These are phyloP conservation scores for Vaccinium corymbosum DNA, from an alignment of 148 eudicot genomes.

Conservation along the genomic window DNA sequence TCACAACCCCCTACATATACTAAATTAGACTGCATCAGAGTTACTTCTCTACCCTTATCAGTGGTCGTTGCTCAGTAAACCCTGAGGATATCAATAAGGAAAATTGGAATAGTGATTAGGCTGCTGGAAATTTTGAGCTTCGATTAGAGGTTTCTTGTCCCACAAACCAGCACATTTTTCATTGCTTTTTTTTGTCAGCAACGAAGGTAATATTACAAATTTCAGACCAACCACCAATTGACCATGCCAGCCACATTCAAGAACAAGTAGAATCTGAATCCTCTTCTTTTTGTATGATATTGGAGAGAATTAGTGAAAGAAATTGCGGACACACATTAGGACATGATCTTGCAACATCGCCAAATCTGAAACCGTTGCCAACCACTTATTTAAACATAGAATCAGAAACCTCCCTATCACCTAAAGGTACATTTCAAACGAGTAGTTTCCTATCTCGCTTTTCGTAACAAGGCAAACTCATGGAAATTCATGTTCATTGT, in stretches of 20 bases:
- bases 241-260: not conserved
- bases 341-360: not conserved
- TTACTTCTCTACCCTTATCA: no score
- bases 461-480: not conserved
- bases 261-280: not conserved
- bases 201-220: not conserved
- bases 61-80: not conserved
- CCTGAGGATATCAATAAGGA: conserved; percentile 1
- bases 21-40: no score
- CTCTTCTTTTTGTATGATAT: not conserved
- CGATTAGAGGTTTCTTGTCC: no score
- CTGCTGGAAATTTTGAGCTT: not conserved
- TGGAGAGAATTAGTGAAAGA: not conserved
- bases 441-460: not conserved
- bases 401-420: not conserved
- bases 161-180: no score
- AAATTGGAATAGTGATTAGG: not conserved
- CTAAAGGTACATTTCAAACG: not conserved
- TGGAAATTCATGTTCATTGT: not conserved
- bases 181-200: no score
- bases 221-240: not conserved
- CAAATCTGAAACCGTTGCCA: not conserved
- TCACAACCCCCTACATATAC: not conserved
- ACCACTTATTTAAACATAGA: not conserved
- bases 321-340: no score